A percentile compares a stretch with the other conserved stretches of the same genome.
These are phyloP conservation scores for Phytophthora tentaculata DNA, from an alignment of 352 stramenopile genomes.

Conservation along the genomic window DNA sequence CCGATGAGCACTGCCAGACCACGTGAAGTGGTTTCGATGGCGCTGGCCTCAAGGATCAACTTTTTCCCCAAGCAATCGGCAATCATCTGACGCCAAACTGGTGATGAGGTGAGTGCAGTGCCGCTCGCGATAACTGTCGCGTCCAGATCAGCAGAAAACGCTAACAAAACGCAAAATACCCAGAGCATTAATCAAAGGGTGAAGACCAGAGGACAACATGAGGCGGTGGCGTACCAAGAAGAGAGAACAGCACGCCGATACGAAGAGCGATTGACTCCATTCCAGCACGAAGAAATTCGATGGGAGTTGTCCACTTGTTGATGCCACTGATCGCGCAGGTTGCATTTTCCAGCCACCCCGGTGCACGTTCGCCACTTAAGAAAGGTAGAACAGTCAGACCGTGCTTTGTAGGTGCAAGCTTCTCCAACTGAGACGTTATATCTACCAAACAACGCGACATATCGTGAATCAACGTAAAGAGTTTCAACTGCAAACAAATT, in stretches of 20 bases:
- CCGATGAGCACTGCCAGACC: conserved; percentile 81
- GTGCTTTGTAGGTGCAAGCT: conserved; percentile 66
- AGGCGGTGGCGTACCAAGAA: conserved; percentile 61
- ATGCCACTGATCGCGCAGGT: conserved; percentile 92
- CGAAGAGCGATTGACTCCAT: conserved; percentile 93
- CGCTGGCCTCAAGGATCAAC: conserved; percentile 67
- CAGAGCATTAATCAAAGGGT: not conserved
- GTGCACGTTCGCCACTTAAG: conserved; percentile 93
- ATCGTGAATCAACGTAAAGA: too few species aligned
- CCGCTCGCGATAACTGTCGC: conserved; percentile 79
- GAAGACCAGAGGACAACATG: not conserved
- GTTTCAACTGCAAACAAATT: not conserved
- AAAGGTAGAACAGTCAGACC: conserved; percentile 92
- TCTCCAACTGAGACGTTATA: conserved; percentile 42
- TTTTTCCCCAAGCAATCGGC: conserved; percentile 80
- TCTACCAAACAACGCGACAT: conserved; percentile 18
- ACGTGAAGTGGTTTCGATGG: conserved; percentile 83
- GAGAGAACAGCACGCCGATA: conserved; percentile 82
- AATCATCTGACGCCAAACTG: conserved; percentile 88
- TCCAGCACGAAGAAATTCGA: conserved; percentile 89
- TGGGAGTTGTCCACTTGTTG: conserved; percentile 89
- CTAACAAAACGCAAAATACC: conserved; percentile 14
- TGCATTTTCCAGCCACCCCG: conserved; percentile 91
- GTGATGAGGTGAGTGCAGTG: conserved; percentile 81
- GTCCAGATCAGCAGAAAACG: conserved; percentile 52